phyloP scores from a whole-genome alignment of 768 basidiomycete species.

The Lentinula sp. region DNA sequence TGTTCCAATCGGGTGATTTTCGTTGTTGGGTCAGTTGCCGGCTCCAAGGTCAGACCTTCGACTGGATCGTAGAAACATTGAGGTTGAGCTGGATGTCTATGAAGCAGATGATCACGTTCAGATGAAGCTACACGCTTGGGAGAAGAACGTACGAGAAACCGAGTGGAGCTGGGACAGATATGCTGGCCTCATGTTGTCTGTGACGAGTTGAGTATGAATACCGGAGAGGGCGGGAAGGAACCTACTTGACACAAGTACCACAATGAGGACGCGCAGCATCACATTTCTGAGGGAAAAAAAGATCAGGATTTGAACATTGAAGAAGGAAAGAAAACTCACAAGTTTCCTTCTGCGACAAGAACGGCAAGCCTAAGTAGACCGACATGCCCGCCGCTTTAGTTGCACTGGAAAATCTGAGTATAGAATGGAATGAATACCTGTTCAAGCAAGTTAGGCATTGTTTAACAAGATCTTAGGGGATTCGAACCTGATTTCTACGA shows the following conservation, averaged over 20 bases:
- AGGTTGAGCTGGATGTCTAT: conserved; percentile 78
- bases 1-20: conserved; percentile 74
- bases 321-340: conserved; percentile 35
- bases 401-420: neutral
- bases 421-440: neutral
- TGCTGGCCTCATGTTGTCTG: conserved; percentile 76
- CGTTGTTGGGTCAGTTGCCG: conserved; percentile 74
- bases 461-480: neutral
- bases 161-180: conserved; percentile 79
- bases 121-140: neutral
- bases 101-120: neutral
- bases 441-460: neutral
- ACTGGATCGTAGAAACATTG: conserved; percentile 85
- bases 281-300: conserved; percentile 56
- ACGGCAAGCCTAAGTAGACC: conserved; percentile 55
- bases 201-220: neutral
- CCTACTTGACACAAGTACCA: conserved; percentile 77
- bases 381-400: neutral
- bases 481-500: conserved; percentile 68
- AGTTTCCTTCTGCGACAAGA: conserved; percentile 82
- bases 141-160: conserved; percentile 66
- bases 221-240: conserved; percentile 10
- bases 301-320: neutral
- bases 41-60: conserved; percentile 70
- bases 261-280: conserved; percentile 85